phyloP scores from a whole-genome alignment of 164 flowering plant genomes.

The Stephania yunnanensis region DNA sequence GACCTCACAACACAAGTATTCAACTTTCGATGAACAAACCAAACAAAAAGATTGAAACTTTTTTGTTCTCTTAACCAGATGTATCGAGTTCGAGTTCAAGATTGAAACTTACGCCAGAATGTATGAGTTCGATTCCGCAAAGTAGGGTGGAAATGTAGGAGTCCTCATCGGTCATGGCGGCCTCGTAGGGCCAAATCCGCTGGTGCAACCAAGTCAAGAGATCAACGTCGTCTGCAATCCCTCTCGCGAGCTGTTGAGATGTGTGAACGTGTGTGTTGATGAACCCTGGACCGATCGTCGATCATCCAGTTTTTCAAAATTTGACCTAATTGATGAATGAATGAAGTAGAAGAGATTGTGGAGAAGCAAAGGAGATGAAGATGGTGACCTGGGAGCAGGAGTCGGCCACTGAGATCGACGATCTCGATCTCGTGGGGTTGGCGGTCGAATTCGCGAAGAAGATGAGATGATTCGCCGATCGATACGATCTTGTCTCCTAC shows the following conservation, averaged over 20 bases:
- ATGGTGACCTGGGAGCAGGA: constrained; percentile 57
- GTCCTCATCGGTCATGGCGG: constrained; percentile 77
- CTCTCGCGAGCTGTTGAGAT: constrained; percentile 84
- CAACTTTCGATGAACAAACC: neutral
- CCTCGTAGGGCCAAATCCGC: constrained; percentile 90
- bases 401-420: constrained; percentile 50
- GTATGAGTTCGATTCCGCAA: constrained; percentile 88
- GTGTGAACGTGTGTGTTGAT: constrained; percentile 89
- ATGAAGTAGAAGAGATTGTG: neutral
- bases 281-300: constrained; percentile 36
- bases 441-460: constrained; percentile 37
- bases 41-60: too few relatives aligned
- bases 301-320: neutral
- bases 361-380: neutral
- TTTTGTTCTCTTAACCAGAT: too few relatives aligned
- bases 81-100: too few relatives aligned
- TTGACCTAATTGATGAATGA: too few relatives aligned
- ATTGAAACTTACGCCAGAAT: constrained; percentile 57
- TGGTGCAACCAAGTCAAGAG: constrained; percentile 78
- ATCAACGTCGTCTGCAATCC: constrained; percentile 92
- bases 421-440: constrained; percentile 27
- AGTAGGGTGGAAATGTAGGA: constrained; percentile 76
- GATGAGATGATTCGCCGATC: constrained; percentile 53
- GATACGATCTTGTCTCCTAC: constrained; percentile 45
- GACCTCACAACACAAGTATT: neutral